Evolutionary conservation across 345 rosid species (phyloP), one percentile per base, ranked within the genome.

Genomic region (Clarkia xantiana): DNA sequence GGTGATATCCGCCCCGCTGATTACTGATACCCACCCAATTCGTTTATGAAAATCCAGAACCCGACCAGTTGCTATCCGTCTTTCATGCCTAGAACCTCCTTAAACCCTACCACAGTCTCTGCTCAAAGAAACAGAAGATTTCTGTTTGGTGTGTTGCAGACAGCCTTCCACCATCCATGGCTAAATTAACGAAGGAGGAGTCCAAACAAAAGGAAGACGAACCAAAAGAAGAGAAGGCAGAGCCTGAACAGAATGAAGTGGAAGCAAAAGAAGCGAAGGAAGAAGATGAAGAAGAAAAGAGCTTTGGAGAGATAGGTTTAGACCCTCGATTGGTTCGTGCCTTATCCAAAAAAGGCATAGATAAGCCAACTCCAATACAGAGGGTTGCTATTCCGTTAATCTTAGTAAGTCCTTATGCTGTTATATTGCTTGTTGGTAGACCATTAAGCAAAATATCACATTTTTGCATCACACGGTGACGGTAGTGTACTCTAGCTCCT

Each of bases 241-340:
- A 57, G 63, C 46, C 58, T 38, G 60, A 15, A 36, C 61, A 22
- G 25, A 22, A 22, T 59, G 42, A 49, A 23, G 57, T 61, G 10
- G 51, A 13, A 2, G 57, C 40, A 22, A 54, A 18, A n/a, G 63
- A 18, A 17, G 55, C 47, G 42, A 63, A 46, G 6, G 73, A 47
- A 34, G 74, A 70, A 10, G 65, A 49, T 14, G 82, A 76, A 6
- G 76, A 78, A 16, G 63, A 60, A 6, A 20, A 17, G 66, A 81
- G 66, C 72, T 86, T 90, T 29, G 96, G 83, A 46, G 78, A 86
- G 25, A 53, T 83, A 14, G 88, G 97, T 6, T 69, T 90, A 38
- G 94, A 90, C 48, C 72, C 82, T 45, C 87, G 94, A 13, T 61
- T 90, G 52, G 69, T 86, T 59, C 77, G 83, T 14, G 95, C 97